phyloP scores from a whole-genome alignment of 2,329 filamentous ascomycete species.

The Xylariaceae sp. region DNA sequence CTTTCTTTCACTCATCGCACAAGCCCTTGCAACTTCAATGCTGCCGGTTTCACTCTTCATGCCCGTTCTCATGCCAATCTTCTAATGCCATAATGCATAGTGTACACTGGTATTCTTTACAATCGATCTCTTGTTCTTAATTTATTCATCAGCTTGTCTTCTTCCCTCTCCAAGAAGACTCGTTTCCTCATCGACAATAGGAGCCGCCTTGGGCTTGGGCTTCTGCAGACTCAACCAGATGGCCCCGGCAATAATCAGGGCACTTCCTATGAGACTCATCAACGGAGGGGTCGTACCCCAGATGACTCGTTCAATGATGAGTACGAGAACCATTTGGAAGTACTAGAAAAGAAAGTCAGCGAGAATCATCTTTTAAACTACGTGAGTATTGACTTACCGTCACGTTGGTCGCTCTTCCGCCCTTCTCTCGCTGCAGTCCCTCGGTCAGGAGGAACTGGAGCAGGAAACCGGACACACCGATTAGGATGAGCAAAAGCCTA shows the following conservation, averaged over 20 bases:
- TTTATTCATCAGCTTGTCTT: slow-evolving; percentile 6
- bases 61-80: not conserved
- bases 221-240: slow-evolving; percentile 41
- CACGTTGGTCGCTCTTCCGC: slow-evolving; percentile 35
- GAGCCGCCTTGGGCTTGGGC: slow-evolving; percentile 25
- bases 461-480: slow-evolving; percentile 69
- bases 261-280: slow-evolving; percentile 37
- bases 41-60: not conserved
- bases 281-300: slow-evolving; percentile 40
- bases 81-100: not conserved
- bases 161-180: slow-evolving; percentile 26
- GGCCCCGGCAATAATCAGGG: slow-evolving; percentile 38
- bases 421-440: slow-evolving; percentile 64
- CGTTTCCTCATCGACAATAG: slow-evolving; percentile 34
- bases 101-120: not conserved
- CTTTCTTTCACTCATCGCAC: not conserved
- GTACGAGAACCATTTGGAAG: slow-evolving; percentile 31
- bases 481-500: slow-evolving; percentile 51
- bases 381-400: slow-evolving; percentile 25
- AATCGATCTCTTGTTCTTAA: not conserved
- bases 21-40: no score
- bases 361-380: not conserved
- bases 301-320: slow-evolving; percentile 38
- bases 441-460: slow-evolving; percentile 73
- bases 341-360: slow-evolving; percentile 24